Conservation (phyloP, 371 early-diverging fungal genomes). For the Mortierella sp. region DNA sequence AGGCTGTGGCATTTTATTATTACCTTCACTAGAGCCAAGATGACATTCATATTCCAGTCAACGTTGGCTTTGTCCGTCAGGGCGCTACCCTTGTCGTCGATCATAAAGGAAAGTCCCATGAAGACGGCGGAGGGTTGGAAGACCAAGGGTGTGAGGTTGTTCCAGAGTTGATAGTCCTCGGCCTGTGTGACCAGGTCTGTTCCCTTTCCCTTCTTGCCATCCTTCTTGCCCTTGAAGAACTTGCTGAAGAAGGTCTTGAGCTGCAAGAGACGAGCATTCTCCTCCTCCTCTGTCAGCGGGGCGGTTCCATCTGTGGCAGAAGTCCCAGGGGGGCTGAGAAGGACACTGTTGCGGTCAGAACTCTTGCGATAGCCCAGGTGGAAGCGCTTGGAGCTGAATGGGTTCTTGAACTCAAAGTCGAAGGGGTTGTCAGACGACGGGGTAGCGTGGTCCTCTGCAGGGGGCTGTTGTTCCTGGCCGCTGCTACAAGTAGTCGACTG, state of each 20-base stretch:
- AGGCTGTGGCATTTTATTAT: neutral
- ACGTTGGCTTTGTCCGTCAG: slow-evolving; percentile 20
- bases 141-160: slow-evolving; percentile 41
- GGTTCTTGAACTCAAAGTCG: slow-evolving; percentile 43
- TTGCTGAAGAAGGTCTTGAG: slow-evolving; percentile 44
- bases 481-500: neutral
- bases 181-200: slow-evolving; percentile 25
- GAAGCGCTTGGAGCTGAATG: slow-evolving; percentile 26
- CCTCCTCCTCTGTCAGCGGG: slow-evolving; percentile 40
- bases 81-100: slow-evolving; percentile 53
- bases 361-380: slow-evolving; percentile 24
- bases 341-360: slow-evolving; percentile 36
- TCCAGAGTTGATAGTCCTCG: slow-evolving; percentile 51
- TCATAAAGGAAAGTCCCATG: slow-evolving; percentile 55
- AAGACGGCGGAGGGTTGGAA: slow-evolving; percentile 48
- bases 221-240: slow-evolving; percentile 52
- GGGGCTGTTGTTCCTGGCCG: slow-evolving; percentile 11
- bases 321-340: slow-evolving; percentile 2
- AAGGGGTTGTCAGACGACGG: slow-evolving; percentile 28
- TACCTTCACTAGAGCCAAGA: slow-evolving; percentile 56
- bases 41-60: slow-evolving; percentile 58
- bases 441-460: slow-evolving; percentile 13
- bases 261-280: slow-evolving; percentile 42
- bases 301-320: neutral
- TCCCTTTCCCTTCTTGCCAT: slow-evolving; percentile 34